A percentile compares a stretch with the other conserved stretches of the same genome.
These are phyloP conservation scores for Peniophora sp. DNA, from an alignment of 1,284 basidiomycete genomes.

Conservation along the genomic window DNA sequence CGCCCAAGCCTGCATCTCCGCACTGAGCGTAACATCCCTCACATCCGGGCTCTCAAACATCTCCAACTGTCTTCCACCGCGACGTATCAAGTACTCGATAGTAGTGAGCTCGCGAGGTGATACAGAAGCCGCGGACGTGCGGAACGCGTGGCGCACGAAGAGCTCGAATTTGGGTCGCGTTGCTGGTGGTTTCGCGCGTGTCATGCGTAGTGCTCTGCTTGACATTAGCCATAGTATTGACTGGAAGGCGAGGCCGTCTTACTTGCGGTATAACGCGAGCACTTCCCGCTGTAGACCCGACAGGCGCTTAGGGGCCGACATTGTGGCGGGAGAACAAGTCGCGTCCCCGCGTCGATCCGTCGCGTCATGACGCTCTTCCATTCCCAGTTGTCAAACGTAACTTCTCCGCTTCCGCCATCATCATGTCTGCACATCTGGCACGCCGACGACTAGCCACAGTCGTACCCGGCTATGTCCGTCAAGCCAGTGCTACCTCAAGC, in stretches of 20 bases:
- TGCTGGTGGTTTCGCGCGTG: constrained; percentile 50
- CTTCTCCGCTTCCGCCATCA: background rate
- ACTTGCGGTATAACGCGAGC: constrained; percentile 67
- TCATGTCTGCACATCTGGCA: background rate
- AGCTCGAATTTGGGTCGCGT: constrained; percentile 57
- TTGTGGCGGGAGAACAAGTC: constrained; percentile 1
- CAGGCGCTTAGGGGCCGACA: constrained; percentile 10
- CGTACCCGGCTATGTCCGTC: constrained; percentile 1
- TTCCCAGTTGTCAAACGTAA: background rate
- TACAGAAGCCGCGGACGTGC: constrained; percentile 48
- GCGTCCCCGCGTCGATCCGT: background rate
- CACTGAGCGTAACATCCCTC: constrained; percentile 64
- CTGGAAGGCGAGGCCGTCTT: constrained; percentile 10
- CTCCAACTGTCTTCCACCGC: constrained; percentile 57
- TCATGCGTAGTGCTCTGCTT: constrained; percentile 65
- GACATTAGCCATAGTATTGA: background rate
- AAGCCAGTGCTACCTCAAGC: constrained; percentile 2
- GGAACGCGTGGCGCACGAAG: constrained; percentile 63
- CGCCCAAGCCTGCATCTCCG: constrained; percentile 60
- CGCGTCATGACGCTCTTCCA: background rate
- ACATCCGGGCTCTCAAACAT: constrained; percentile 58
- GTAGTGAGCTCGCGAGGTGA: constrained; percentile 55
- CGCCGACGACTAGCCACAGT: constrained; percentile 8
- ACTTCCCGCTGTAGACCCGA: constrained; percentile 71
- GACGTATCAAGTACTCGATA: constrained; percentile 67